Percentiles rank a stretch among this genome's conserved stretches.
phyloP scores from a whole-genome alignment of 2,329 filamentous ascomycete genomes.

The Fusarium sp. region DNA sequence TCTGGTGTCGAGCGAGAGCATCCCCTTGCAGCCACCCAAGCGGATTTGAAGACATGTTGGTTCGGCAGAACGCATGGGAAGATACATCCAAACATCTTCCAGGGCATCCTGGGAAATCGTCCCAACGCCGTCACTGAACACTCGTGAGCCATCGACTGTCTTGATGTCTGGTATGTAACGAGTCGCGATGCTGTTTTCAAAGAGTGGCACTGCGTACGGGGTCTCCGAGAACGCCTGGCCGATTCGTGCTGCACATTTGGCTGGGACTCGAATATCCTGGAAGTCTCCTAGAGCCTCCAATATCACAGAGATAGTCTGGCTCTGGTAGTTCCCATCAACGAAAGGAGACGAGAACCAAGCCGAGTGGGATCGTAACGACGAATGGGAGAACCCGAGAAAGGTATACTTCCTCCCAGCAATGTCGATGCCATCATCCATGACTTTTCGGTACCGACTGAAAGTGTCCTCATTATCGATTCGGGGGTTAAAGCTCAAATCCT shows the following conservation, averaged over 20 bases:
- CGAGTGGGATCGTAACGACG: constrained; percentile 77
- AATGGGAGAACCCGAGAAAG: constrained; percentile 85
- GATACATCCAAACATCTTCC: constrained; percentile 67
- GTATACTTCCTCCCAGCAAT: constrained; percentile 72
- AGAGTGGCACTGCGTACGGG: constrained; percentile 68
- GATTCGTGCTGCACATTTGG: constrained; percentile 69
- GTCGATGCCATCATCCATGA: constrained; percentile 69
- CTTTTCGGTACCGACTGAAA: constrained; percentile 68
- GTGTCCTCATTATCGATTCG: constrained; percentile 60
- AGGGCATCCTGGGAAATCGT: constrained; percentile 74
- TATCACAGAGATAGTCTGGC: constrained; percentile 57
- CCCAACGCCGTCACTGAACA: constrained; percentile 85
- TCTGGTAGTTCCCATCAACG: constrained; percentile 45
- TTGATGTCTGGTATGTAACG: constrained; percentile 63
- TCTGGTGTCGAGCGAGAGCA: constrained; percentile 76
- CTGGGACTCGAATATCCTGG: constrained; percentile 61
- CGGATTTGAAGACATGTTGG: constrained; percentile 82
- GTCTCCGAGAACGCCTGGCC: constrained; percentile 82
- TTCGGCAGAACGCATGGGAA: constrained; percentile 60
- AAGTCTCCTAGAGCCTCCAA: constrained; percentile 65
- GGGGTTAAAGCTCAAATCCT: constrained; percentile 70
- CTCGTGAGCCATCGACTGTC: constrained; percentile 59
- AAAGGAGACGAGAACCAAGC: constrained; percentile 73
- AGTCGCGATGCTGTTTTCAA: constrained; percentile 50
- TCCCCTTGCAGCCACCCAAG: constrained; percentile 80